These are phyloP conservation scores for Cadophora gregata DNA, from an alignment of 2,329 filamentous ascomycete species.

Conservation along the genomic window DNA sequence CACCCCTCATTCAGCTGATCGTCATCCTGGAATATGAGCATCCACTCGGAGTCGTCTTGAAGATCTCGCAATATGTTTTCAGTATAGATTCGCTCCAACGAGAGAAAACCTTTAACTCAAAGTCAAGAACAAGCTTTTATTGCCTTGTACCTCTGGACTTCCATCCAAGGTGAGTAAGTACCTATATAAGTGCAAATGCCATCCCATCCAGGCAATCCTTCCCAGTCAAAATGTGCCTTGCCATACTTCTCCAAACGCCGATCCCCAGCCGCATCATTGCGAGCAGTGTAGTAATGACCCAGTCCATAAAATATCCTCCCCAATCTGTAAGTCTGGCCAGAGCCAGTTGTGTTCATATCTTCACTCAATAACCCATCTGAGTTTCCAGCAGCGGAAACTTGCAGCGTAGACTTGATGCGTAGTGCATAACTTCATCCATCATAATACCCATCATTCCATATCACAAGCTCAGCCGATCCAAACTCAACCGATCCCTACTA, in stretches of 20 bases:
- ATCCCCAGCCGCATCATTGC: conserved; percentile 10
- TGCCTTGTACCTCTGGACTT: conserved; percentile 3
- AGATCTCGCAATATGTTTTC: too few species aligned
- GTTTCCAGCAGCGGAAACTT: background rate
- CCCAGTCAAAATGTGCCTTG: background rate
- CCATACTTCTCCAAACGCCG: conserved; percentile 3
- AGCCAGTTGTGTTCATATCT: background rate
- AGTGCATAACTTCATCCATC: background rate
- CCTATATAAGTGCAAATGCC: conserved; percentile 5
- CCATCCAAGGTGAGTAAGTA: conserved; percentile 2
- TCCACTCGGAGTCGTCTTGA: too few species aligned
- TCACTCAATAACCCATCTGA: background rate
- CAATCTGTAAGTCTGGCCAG: background rate
- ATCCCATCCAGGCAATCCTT: background rate
- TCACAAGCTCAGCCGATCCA: conserved; percentile 78
- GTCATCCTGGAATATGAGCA: too few species aligned
- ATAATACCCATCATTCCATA: background rate
- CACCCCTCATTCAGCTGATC: too few species aligned
- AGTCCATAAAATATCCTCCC: background rate
- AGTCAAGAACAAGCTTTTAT: conserved; percentile 15
- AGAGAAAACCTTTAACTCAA: too few species aligned
- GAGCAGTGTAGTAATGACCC: conserved; percentile 12
- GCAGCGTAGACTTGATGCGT: background rate
- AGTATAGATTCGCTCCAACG: too few species aligned
- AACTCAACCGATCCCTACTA: conserved; percentile 75